Conservation (phyloP, 2,329 filamentous ascomycete genomes). For the Clathrospora elynae region DNA sequence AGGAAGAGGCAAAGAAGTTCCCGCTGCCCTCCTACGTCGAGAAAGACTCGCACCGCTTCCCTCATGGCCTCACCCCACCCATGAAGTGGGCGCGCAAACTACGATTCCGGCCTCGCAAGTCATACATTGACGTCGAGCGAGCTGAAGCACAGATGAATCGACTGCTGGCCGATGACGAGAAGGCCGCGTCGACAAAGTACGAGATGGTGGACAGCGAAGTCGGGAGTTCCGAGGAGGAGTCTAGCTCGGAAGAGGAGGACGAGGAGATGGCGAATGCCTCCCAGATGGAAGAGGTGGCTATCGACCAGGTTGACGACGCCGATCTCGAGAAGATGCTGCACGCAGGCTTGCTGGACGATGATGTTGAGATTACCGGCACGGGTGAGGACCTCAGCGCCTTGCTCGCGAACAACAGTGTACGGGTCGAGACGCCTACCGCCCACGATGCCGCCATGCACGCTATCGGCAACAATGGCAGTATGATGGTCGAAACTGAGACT, state of each 20-base stretch:
- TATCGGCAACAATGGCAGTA: constrained; percentile 34
- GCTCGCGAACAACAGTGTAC: constrained; percentile 34
- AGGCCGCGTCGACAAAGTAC: constrained; percentile 60
- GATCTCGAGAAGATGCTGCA: constrained; percentile 43
- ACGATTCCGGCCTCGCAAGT: constrained; percentile 81
- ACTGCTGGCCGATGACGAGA: constrained; percentile 71
- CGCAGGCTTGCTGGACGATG: constrained; percentile 45
- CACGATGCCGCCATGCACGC: constrained; percentile 48
- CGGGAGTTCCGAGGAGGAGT: constrained; percentile 52
- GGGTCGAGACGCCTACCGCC: constrained; percentile 42
- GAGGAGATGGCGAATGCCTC: constrained; percentile 50
- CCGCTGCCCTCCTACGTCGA: constrained; percentile 76
- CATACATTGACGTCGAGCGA: constrained; percentile 81
- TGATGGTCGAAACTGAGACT: constrained; percentile 39
- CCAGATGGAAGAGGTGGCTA: constrained; percentile 47
- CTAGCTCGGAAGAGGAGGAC: constrained; percentile 46
- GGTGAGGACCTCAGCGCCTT: constrained; percentile 40
- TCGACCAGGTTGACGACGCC: constrained; percentile 47
- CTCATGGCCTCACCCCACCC: constrained; percentile 84
- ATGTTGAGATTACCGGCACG: constrained; percentile 39
- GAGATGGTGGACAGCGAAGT: constrained; percentile 60
- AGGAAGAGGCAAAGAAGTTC: constrained; percentile 55
- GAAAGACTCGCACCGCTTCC: constrained; percentile 70
- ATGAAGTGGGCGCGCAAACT: constrained; percentile 84
- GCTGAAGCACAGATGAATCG: constrained; percentile 80